phyloP scores from a whole-genome alignment of 2,329 filamentous ascomycete genomes.

The Dothidotthia symphoricarpi region DNA sequence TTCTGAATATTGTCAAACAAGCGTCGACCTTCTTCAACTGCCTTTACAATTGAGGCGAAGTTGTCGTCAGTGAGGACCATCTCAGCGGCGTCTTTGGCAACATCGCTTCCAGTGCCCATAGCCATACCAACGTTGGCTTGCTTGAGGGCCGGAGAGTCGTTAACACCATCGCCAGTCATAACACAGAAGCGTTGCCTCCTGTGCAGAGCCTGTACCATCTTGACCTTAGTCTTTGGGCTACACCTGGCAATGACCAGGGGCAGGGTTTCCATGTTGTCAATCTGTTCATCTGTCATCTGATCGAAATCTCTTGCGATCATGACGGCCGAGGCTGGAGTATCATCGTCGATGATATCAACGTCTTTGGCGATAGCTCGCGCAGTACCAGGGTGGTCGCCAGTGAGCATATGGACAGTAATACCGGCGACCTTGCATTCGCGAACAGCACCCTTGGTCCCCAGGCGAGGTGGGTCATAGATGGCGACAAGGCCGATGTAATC shows the following conservation, averaged over 20 bases:
- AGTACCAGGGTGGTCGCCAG: constrained; percentile 49
- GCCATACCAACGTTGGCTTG: constrained; percentile 45
- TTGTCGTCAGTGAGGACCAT: constrained; percentile 46
- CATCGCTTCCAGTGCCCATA: constrained; percentile 44
- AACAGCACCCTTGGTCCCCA: constrained; percentile 66
- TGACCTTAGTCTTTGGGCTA: constrained; percentile 49
- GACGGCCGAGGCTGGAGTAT: constrained; percentile 29
- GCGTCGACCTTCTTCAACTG: constrained; percentile 43
- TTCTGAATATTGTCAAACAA: constrained; percentile 46
- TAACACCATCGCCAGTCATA: constrained; percentile 47
- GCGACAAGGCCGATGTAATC: constrained; percentile 78
- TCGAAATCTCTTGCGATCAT: constrained; percentile 50
- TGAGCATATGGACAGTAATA: constrained; percentile 53
- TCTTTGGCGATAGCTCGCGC: constrained; percentile 49
- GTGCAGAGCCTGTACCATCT: constrained; percentile 48
- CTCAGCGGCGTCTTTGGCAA: constrained; percentile 44
- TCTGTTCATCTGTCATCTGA: constrained; percentile 43
- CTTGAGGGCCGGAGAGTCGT: constrained; percentile 44
- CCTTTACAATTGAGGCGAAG: constrained; percentile 45
- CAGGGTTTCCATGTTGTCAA: constrained; percentile 44
- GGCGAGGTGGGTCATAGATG: constrained; percentile 81
- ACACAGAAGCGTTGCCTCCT: constrained; percentile 41
- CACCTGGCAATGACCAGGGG: constrained; percentile 49
- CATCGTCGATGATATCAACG: constrained; percentile 43
- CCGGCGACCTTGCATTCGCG: constrained; percentile 47